Conservation (phyloP, 805 yeast genomes). For the Schwanniomyces occidentalis region DNA sequence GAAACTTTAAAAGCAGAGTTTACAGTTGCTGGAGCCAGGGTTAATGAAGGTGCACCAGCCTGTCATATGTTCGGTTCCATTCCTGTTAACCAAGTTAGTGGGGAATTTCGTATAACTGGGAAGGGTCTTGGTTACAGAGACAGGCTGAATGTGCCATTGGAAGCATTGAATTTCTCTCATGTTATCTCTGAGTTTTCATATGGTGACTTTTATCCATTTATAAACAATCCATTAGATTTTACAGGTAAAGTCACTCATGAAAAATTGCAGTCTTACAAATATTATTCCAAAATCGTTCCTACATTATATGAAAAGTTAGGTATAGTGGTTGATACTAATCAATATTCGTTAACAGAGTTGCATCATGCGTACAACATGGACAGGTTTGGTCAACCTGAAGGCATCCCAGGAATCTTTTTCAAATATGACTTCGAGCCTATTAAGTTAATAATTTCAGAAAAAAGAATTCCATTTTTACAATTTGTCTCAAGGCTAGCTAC, state of each 20-base stretch:
- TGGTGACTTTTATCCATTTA: conserved; percentile 85
- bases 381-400: conserved; percentile 19
- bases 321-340: conserved; percentile 73
- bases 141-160: conserved; percentile 46
- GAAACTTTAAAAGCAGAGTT: conserved; percentile 70
- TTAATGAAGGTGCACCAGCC: conserved; percentile 64
- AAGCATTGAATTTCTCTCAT: conserved; percentile 76
- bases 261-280: conserved; percentile 54
- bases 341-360: conserved; percentile 70
- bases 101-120: conserved; percentile 82
- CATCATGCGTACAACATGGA: conserved; percentile 25
- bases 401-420: conserved; percentile 77
- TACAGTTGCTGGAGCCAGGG: conserved; percentile 40
- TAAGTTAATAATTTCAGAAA: conserved; percentile 65
- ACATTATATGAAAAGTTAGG: conserved; percentile 75
- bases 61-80: conserved; percentile 83
- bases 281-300: conserved; percentile 80
- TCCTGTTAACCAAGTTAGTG: conserved; percentile 82
- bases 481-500: conserved; percentile 79
- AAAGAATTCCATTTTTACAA: conserved; percentile 71
- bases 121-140: conserved; percentile 65
- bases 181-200: conserved; percentile 83
- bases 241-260: conserved; percentile 60
- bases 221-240: conserved; percentile 84
- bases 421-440: conserved; percentile 89